These are phyloP conservation scores for Rhizopogon sp. DNA, from an alignment of 768 basidiomycete genomes.

Conservation along the genomic window DNA sequence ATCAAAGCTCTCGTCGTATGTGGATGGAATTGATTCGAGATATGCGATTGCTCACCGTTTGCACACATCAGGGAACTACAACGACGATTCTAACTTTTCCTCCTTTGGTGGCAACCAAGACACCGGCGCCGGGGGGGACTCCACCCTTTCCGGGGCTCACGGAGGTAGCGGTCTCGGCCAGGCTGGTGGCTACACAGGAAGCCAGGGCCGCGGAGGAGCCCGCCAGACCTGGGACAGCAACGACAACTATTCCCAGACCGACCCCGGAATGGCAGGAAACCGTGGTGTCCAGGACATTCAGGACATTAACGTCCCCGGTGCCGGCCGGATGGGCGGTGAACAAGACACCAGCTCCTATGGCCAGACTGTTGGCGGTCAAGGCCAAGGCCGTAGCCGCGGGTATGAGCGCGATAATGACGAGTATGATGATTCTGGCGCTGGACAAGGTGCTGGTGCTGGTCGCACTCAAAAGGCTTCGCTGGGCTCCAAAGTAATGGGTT, in stretches of 20 bases:
- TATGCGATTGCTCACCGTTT: not conserved
- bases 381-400: not conserved
- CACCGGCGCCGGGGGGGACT: not conserved
- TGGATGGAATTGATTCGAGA: not conserved
- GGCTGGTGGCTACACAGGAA: slow-evolving; percentile 6
- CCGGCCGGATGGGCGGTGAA: not conserved
- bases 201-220: not conserved
- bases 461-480: not conserved
- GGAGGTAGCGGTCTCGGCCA: slow-evolving; percentile 7
- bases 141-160: not conserved
- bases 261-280: slow-evolving; percentile 7
- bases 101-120: not conserved
- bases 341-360: not conserved
- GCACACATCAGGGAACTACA: not conserved
- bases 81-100: slow-evolving; percentile 2
- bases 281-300: not conserved
- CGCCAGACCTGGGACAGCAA: not conserved
- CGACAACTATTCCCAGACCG: not conserved
- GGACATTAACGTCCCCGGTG: not conserved
- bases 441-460: not conserved
- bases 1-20: not conserved
- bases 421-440: slow-evolving; percentile 1
- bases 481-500: slow-evolving; percentile 3
- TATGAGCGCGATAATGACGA: slow-evolving; percentile 8
- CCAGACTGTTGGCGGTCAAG: not conserved